Evolutionary conservation across 371 early-diverging fungal species (phyloP), one percentile per base, ranked within the genome.

Genomic region (Actinomucor elegans): DNA sequence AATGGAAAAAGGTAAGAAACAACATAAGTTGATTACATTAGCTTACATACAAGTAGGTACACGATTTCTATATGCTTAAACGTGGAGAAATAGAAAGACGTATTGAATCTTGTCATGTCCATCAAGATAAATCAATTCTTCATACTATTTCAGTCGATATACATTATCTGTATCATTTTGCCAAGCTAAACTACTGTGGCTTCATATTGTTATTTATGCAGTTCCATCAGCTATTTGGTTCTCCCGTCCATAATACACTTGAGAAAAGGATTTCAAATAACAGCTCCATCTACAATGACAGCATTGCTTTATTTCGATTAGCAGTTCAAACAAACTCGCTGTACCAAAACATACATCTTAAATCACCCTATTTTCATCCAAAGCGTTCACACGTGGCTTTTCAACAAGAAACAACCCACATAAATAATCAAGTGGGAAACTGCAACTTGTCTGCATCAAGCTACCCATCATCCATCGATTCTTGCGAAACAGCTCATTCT

Each of bases 51-150:
- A 57, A 6, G 21, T 40, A 61, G 61, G 55, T 51, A 29, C 38
- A 61, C 27, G 47, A 51, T 4, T 61, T 61, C 31, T 61, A 50
- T 34, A 34, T 41, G 32, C 9, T 45, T 7, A 61, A 61, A 41
- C 50, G 24, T 31, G 41, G 52, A 11, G 61, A 61, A 50, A 55
- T 61, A n/a, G 56, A 61, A 41, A 26, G 56, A 24, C 32, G 56
- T 8, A 40, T 59, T 20, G 37, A 44, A 7, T 45, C 34, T 14
- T 47, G 32, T 20, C 38, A 45, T 9, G 27, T 20, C 34, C 14
- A 37, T 5, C 15, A 44, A 4, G 35, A 43, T 29, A 10, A 29
- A 17, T 28, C 18, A 33, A 26, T 29, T 36, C 11, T 26, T 57
- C 8, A 14, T 33, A 12, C 15, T 23, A 3, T n/a, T n/a, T n/a